Evolutionary conservation across 129 eudicot genomes (phyloP).

Genomic region (Flaveria bidentis): DNA sequence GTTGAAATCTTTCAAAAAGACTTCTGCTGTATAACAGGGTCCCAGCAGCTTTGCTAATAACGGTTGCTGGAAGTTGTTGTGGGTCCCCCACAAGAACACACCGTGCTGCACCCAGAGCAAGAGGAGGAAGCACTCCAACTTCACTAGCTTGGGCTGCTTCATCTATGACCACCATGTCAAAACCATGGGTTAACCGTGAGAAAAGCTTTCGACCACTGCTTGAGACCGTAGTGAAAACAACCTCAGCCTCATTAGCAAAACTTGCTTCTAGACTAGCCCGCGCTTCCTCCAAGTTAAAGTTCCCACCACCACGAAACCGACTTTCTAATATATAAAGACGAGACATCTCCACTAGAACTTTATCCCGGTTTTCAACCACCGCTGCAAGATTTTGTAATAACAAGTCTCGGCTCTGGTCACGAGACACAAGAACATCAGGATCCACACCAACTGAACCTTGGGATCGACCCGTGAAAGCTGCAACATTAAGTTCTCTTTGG

Average conservation of each 20-base stretch:
- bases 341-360: constrained; percentile 85
- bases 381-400: constrained; percentile 91
- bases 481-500: constrained; percentile 73
- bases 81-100: constrained; percentile 99
- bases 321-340: constrained; percentile 82
- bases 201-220: constrained; percentile 92
- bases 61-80: constrained; percentile 98
- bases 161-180: constrained; percentile 97
- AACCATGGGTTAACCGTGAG: constrained; percentile 92
- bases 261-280: constrained; percentile 96
- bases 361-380: constrained; percentile 85
- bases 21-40: constrained; percentile 92
- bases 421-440: constrained; percentile 86
- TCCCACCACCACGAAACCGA: constrained; percentile 67
- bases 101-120: constrained; percentile 96
- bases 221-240: constrained; percentile 91
- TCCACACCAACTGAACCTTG: constrained; percentile 98
- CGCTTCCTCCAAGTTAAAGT: constrained; percentile 88
- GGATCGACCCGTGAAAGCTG: constrained; percentile 82
- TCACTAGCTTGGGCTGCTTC: constrained; percentile 99
- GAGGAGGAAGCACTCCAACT: constrained; percentile 91
- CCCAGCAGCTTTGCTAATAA: constrained; percentile 96
- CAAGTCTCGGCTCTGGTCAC: constrained; percentile 87
- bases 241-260: constrained; percentile 99
- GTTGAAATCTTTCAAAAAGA: constrained; percentile 94